Percentiles rank a stretch among this genome's conserved stretches.
phyloP scores from a whole-genome alignment of 1,284 basidiomycete species.

The Heterobasidion irregulare region DNA sequence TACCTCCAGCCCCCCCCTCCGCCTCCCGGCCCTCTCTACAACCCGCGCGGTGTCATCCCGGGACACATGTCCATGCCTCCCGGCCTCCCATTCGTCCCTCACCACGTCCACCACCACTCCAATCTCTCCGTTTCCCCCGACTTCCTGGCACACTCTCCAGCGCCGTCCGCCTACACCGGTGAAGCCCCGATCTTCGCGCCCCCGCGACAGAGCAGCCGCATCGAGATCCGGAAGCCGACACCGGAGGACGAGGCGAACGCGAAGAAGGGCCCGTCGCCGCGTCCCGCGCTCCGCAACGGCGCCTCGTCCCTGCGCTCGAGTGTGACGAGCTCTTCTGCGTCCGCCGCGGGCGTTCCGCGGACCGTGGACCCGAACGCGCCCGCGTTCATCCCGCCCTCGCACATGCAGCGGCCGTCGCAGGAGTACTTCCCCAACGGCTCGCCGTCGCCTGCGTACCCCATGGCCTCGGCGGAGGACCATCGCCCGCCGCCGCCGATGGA shows the following conservation, averaged over 20 bases:
- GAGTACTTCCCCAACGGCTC: neutral
- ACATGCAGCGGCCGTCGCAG: neutral
- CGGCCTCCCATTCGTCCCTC: constrained; percentile 39
- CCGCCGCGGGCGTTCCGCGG: neutral
- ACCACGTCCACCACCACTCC: constrained; percentile 52
- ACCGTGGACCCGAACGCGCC: neutral
- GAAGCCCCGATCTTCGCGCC: constrained; percentile 67
- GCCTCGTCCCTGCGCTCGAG: neutral
- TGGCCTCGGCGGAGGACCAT: neutral
- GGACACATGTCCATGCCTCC: constrained; percentile 30
- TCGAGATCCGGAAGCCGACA: constrained; percentile 64
- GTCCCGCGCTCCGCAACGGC: neutral
- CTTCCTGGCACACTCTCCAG: constrained; percentile 46
- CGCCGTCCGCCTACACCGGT: constrained; percentile 50
- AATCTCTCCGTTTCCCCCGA: constrained; percentile 40
- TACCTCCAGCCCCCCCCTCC: constrained; percentile 43
- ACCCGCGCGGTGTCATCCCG: constrained; percentile 54
- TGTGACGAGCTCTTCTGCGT: neutral
- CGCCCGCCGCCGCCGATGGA: neutral
- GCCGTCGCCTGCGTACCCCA: neutral
- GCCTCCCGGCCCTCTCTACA: constrained; percentile 47
- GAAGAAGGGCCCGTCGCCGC: neutral
- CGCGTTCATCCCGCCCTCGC: neutral
- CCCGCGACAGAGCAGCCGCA: constrained; percentile 59
- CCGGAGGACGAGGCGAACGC: neutral